These are phyloP conservation scores for Petunia axillaris DNA, from an alignment of 257 asterid species.

Conservation along the genomic window DNA sequence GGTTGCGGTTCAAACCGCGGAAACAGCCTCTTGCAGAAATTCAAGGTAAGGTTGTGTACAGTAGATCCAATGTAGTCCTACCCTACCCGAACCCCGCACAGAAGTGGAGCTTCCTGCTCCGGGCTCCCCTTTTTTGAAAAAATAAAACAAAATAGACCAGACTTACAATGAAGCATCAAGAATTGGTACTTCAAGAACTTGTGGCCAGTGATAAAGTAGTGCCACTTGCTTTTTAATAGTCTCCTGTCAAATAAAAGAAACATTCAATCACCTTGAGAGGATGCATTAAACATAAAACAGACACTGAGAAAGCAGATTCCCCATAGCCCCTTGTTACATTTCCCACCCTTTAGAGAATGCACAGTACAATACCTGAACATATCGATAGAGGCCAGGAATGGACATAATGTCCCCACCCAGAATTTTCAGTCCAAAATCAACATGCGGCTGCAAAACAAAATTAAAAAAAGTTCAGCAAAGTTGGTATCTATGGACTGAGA, in stretches of 20 bases:
- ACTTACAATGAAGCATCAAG: constrained; percentile 82
- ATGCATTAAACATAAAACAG: background rate
- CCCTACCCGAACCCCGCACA: no score
- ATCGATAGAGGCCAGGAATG: constrained; percentile 78
- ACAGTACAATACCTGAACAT: constrained; percentile 62
- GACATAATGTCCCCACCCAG: constrained; percentile 91
- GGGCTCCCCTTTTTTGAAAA: no score
- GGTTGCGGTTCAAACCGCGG: no score
- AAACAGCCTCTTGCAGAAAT: no score
- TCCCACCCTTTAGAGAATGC: no score
- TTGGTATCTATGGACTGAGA: background rate
- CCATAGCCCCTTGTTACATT: background rate
- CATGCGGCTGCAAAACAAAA: constrained; percentile 55
- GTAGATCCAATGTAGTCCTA: no score
- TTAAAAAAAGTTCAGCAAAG: background rate
- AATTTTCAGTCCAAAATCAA: constrained; percentile 82
- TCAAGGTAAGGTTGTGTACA: no score
- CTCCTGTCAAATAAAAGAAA: constrained; percentile 51
- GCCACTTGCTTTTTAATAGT: constrained; percentile 71
- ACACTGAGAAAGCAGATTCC: background rate
- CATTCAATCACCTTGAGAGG: background rate
- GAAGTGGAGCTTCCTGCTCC: no score
- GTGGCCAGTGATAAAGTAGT: constrained; percentile 82
- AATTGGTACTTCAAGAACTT: constrained; percentile 73
- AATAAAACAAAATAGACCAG: constrained; percentile 2